Evolutionary conservation across 805 yeast genomes (phyloP), one percentile per base, ranked within the genome.

Genomic region (Komagataella populi): DNA sequence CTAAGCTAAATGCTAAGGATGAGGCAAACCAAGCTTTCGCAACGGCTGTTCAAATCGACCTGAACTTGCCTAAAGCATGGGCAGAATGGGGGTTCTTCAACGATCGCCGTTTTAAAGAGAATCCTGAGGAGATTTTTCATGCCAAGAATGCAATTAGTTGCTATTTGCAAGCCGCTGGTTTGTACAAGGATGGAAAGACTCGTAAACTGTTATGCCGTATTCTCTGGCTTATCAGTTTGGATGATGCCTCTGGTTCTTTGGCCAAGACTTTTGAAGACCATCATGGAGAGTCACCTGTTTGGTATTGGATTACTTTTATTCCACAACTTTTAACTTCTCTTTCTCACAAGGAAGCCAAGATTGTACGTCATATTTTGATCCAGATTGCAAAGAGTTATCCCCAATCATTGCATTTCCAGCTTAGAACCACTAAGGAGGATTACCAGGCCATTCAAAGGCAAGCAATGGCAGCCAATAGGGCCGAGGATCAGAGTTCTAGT

Each of bases 11-110:
- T 57, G 91, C 87, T 47, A 81, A 82, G 56, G 98, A 91, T 54
- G 97, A 91, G 60, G 98, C 99, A 12, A 90, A 93, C 63, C 96
- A 93, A 63, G 96, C 96, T 0, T 93, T 93, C 70, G 96, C 98
- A 1, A 87, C 97, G 2, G 96, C 99, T 1, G 97, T 93, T 17
- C 98, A 93, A 65, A 82, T 93, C 52, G 99, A 95, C 61, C 76
- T 91, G 58, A 88, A 90, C 60, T 68, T 93, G 48, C 96, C 98
- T 1, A 91, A 93, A 64, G 98, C 99, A 0, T 93, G 99, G 99
- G 98, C 97, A 3, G 97, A 95, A 64, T 93, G 99, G 99, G 99
- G 99, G 54, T 81, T 83, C 63, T 93, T 88, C 70, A 90, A 90
- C 63, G 99, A 93, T 59, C 78, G 83, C 24, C 73, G 96, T 46